A percentile compares a stretch with the other conserved stretches of the same genome.
Conservation (phyloP, 176 grass and related monocot genomes). For the Hsuehochloa calcarea region DNA sequence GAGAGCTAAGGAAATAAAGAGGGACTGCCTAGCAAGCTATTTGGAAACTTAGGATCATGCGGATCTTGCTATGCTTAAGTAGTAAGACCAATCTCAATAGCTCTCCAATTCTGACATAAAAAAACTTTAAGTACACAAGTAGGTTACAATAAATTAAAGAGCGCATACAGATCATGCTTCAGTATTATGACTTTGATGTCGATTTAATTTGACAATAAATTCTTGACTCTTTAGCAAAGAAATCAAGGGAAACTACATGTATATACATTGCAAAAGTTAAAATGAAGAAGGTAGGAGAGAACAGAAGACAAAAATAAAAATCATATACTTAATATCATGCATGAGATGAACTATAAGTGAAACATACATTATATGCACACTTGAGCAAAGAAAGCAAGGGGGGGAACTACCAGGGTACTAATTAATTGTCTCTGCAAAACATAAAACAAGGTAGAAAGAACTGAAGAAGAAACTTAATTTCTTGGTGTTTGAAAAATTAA, state of each 20-base stretch:
- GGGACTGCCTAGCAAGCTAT: background rate
- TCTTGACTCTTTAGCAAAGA: background rate
- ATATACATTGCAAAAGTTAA: background rate
- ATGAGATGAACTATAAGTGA: conserved; percentile 8
- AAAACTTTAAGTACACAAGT: background rate
- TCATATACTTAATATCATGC: background rate
- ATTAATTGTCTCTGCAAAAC: conserved; percentile 10
- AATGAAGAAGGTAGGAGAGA: background rate
- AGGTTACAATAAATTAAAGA: background rate
- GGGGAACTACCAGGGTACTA: background rate
- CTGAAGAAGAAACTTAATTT: background rate
- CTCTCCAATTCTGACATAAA: background rate
- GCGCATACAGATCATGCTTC: background rate
- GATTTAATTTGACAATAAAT: background rate
- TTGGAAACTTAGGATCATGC: background rate
- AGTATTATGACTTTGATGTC: background rate
- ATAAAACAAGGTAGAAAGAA: background rate
- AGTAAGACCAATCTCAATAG: background rate
- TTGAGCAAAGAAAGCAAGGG: background rate
- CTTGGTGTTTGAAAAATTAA: background rate
- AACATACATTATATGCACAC: background rate
- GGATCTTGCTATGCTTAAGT: background rate
- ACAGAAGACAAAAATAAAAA: background rate
- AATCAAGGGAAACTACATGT: background rate
- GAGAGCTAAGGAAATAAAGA: background rate